Evolutionary conservation across 2,329 filamentous ascomycete species (phyloP), one percentile per base, ranked within the genome.

Genomic region (Helicocarpus griseus): DNA sequence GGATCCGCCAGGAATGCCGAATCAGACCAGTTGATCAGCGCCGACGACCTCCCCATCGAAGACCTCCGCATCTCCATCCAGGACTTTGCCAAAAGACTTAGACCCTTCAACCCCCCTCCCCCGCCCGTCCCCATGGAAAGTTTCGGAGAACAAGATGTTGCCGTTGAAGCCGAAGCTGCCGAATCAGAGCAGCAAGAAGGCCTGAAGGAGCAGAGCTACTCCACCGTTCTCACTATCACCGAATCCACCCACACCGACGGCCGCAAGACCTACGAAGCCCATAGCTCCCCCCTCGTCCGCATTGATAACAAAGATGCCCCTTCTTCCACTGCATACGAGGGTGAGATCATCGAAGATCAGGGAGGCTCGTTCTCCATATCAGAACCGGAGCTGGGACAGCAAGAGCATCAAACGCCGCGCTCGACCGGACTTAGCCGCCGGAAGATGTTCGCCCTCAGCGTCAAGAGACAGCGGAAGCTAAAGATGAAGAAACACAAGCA

Each of bases 401-500:
- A 86, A 58, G 81, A 80, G 48, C 72, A 77, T 62, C 80, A 84
- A 56, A 80, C 85, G 69, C 67, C 81, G 60, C 76, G 73, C 54
- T 81, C 79, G 53, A 77, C 82, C 56, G 76, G 81, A n/a, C n/a
- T n/a, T n/a, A n/a, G n/a, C n/a, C n/a, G n/a, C 51, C 71, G 73
- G 48, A 72, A 76, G 56, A 58, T 69, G 68, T 90, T 95, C 55
- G 81, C 89, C 57, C 89, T 98, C 66, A 95, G 88, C 65, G 91
- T 96, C 61, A 89, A 85, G 77, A 80, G 93, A 69, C 89, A 95
- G 72, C 79, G 89, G 66, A 94, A 93, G 75, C 75, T 96, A 65
- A 95, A 89, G 82, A 98, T 98, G 90, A 98, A 98, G 87, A 98
- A 97, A 82, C 91, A 97, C 81, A 98, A 98, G 83, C 95, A 95